phyloP scores from a whole-genome alignment of 257 asterid genomes.

The Penstemon davidsonii region DNA sequence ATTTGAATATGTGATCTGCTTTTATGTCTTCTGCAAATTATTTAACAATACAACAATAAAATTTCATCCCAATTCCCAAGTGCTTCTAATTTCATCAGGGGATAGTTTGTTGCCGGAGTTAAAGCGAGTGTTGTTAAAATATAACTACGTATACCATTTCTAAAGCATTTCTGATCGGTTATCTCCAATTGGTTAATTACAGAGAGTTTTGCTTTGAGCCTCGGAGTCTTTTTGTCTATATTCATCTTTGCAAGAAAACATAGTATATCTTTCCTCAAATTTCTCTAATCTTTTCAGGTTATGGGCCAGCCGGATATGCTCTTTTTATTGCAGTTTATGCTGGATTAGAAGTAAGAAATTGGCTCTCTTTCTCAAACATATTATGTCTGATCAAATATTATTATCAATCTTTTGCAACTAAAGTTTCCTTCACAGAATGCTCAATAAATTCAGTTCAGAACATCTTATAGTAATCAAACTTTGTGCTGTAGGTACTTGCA shows the following conservation, averaged over 20 bases:
- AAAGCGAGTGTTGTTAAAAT: no score
- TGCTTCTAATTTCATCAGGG: constrained; percentile 10
- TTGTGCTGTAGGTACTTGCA: constrained; percentile 73
- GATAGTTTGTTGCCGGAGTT: not conserved
- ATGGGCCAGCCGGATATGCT: constrained; percentile 96
- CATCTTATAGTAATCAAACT: not conserved
- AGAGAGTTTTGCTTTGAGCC: not conserved
- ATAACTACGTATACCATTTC: not conserved
- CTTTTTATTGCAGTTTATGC: constrained; percentile 87
- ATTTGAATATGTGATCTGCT: not conserved
- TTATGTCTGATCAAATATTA: constrained; percentile 17
- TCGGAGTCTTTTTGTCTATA: constrained; percentile 16
- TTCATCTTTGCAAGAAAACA: constrained; percentile 12
- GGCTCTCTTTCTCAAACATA: constrained; percentile 24
- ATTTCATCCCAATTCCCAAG: not conserved
- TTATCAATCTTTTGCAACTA: constrained; percentile 10
- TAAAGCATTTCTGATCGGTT: constrained; percentile 13
- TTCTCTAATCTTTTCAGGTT: constrained; percentile 49
- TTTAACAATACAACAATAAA: not conserved
- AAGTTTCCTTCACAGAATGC: constrained; percentile 8
- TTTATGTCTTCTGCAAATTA: not conserved
- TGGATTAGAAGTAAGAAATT: constrained; percentile 79
- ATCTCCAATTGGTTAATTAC: constrained; percentile 1
- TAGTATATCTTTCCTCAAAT: constrained; percentile 20
- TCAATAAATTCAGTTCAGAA: constrained; percentile 13